A percentile compares a stretch with the other conserved stretches of the same genome.
These are phyloP conservation scores for Benincasa hispida DNA, from an alignment of 306 rosid genomes.

Conservation along the genomic window DNA sequence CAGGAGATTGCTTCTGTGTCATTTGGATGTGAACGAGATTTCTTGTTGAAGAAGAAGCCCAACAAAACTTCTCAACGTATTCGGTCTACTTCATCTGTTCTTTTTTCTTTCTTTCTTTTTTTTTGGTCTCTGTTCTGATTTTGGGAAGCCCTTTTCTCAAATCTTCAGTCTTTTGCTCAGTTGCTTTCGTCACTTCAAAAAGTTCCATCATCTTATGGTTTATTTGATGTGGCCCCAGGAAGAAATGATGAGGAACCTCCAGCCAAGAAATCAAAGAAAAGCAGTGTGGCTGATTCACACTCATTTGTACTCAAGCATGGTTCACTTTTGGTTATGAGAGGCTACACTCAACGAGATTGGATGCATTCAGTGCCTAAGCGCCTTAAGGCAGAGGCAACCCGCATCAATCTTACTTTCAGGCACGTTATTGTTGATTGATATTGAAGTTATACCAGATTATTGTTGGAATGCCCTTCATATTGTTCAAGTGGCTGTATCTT, in stretches of 20 bases:
- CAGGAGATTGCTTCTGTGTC: conserved; percentile 86
- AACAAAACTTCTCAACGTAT: conserved; percentile 39
- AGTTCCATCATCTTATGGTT: background rate
- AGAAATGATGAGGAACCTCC: conserved; percentile 36
- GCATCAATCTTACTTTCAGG: conserved; percentile 91
- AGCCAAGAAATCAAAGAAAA: conserved; percentile 53
- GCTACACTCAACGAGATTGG: conserved; percentile 93
- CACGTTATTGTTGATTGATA: conserved; percentile 19
- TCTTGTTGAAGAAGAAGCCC: conserved; percentile 59
- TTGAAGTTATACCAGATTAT: background rate
- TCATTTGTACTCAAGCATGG: conserved; percentile 73
- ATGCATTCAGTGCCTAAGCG: conserved; percentile 81
- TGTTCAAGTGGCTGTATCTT: background rate
- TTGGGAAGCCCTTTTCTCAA: background rate
- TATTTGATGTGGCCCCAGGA: conserved; percentile 14
- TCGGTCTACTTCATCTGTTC: background rate
- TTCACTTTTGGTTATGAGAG: conserved; percentile 81
- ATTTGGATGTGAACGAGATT: conserved; percentile 84
- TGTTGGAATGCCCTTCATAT: background rate
- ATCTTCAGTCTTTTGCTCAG: background rate
- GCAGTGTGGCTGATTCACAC: conserved; percentile 33
- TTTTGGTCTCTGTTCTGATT: background rate
- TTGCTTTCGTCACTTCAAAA: background rate
- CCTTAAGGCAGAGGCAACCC: conserved; percentile 55
- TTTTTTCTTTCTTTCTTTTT: background rate